These are phyloP conservation scores for Rubia peregrina DNA, from an alignment of 305 asterid species.

Conservation along the genomic window DNA sequence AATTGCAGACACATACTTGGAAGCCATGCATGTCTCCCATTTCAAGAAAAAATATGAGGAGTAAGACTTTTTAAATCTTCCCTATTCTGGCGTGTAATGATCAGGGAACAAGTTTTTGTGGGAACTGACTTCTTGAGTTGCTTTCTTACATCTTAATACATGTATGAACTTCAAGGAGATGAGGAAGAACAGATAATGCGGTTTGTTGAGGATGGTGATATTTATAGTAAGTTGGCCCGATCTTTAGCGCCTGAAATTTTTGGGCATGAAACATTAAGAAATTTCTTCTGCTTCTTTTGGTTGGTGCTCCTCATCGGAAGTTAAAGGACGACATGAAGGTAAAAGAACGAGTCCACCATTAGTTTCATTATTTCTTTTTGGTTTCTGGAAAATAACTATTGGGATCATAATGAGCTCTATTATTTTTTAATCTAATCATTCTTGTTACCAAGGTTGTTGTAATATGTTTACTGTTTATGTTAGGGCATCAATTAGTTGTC, in stretches of 20 bases:
- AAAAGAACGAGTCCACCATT: constrained; percentile 17
- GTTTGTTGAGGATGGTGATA: constrained; percentile 93
- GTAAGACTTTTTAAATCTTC: constrained; percentile 36
- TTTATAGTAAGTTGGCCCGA: constrained; percentile 73
- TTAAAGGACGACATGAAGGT: constrained; percentile 98
- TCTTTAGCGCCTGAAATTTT: constrained; percentile 93
- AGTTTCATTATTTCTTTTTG: not conserved
- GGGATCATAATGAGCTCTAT: not conserved
- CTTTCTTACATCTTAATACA: constrained; percentile 23
- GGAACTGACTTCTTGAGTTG: not conserved
- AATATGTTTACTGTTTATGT: not conserved
- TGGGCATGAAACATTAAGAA: constrained; percentile 93
- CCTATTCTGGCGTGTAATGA: not conserved
- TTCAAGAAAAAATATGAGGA: constrained; percentile 96
- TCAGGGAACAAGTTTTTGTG: constrained; percentile 1
- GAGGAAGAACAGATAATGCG: constrained; percentile 81
- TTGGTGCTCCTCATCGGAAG: constrained; percentile 96
- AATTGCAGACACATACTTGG: constrained; percentile 96
- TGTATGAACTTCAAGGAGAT: constrained; percentile 74
- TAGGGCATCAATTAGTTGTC: not conserved
- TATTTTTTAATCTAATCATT: not conserved
- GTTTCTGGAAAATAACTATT: not conserved
- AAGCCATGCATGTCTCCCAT: constrained; percentile 81
- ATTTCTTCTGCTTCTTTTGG: constrained; percentile 96
- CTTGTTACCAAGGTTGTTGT: not conserved